phyloP scores from a whole-genome alignment of 352 stramenopile species.

The Phytophthora brassicae region DNA sequence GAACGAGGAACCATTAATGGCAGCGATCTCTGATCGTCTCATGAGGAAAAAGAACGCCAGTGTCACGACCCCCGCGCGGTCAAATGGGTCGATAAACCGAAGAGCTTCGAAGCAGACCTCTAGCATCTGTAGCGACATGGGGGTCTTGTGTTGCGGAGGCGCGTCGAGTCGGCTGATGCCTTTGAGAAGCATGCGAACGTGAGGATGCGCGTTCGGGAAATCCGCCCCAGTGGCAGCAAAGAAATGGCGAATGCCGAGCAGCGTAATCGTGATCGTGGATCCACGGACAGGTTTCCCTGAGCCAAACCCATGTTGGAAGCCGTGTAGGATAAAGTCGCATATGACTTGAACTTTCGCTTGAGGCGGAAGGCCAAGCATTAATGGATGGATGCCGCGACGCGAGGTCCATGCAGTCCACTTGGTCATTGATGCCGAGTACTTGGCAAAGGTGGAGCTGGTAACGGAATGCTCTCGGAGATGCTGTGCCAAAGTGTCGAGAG shows the following conservation, averaged over 20 bases:
- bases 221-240: background rate
- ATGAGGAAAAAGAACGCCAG: conserved; percentile 17
- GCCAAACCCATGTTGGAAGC: background rate
- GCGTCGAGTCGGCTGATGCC: conserved; percentile 5
- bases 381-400: background rate
- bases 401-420: conserved; percentile 1
- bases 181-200: conserved; percentile 14
- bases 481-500: conserved; percentile 8
- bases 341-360: too few species aligned
- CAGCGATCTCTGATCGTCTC: conserved; percentile 1
- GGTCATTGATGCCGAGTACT: conserved; percentile 1
- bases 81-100: background rate
- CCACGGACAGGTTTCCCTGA: background rate
- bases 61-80: conserved; percentile 13
- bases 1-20: background rate
- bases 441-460: background rate
- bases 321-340: background rate
- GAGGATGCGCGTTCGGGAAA: conserved; percentile 2
- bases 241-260: conserved; percentile 1
- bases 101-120: background rate
- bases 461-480: conserved; percentile 15
- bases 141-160: conserved; percentile 2
- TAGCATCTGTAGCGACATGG: background rate
- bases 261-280: background rate
- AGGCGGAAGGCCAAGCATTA: background rate